Base-by-base conservation (phyloP, 75 land plant genomes). In the Pinus albicaulis region DNA sequence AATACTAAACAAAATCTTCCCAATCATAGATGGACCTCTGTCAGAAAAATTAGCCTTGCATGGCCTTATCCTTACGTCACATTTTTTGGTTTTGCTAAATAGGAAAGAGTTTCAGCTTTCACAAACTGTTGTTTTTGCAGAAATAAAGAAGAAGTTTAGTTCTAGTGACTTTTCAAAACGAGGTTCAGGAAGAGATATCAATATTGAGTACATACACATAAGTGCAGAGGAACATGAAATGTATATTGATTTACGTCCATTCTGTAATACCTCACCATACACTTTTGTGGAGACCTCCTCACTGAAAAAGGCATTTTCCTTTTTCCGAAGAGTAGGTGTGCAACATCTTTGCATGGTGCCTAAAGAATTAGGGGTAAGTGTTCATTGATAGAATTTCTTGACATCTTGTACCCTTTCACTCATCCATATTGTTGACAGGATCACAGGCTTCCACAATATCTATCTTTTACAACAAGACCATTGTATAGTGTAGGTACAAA, bases 261-360 rank as follows among this genome's bases (percentile, higher is more conserved):
- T n/a, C n/a, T n/a, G n/a, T n/a, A n/a, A n/a, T n/a, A n/a, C n/a
- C n/a, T n/a, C n/a, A n/a, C n/a, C 98, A 8, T 92, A 89, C 73
- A 92, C 93, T 12, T 95, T 95, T 34, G 82, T 91, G 19, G 98
- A 95, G 56, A 92, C 82, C 83, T 86, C 91, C 88, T 92, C 98
- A 7, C 83, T 91, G 55, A 93, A 93, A 19, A 95, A 95, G 84
- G 89, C 98, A 1, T 61, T 87, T 77, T 82, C 88, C 20, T 81
- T 92, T 25, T 95, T 95, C 74, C 82, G 98, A 48, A 83, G 87
- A 71, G 84, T 89, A 14, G 98, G 86, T 34, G 80, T 92, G 24
- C 88, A 95, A 14, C 98, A 95, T 79, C 59, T 95, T 70, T 89
- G 94, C 41, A 85, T 95, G 14, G 78, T 92, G 28, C 93, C 98